Conservation (phyloP, 805 yeast genomes). For the Kodamaea leandrae region DNA sequence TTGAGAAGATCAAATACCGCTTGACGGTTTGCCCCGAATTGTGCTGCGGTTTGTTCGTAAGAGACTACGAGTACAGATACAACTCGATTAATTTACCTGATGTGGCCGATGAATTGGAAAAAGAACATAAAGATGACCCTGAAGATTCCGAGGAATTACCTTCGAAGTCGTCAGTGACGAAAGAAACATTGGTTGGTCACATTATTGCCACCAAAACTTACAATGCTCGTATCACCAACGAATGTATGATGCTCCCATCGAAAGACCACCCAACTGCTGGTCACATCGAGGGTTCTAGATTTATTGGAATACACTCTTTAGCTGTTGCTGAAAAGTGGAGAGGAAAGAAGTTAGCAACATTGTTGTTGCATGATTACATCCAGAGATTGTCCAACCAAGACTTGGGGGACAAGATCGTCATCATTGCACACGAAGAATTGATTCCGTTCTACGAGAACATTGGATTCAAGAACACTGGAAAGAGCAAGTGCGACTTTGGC, state of each 20-base stretch:
- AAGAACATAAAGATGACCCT: constrained; percentile 19
- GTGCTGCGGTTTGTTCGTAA: constrained; percentile 80
- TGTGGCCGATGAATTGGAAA: constrained; percentile 34
- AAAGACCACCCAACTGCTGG: constrained; percentile 42
- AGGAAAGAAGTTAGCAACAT: constrained; percentile 78
- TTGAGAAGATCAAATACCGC: constrained; percentile 64
- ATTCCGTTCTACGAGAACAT: constrained; percentile 76
- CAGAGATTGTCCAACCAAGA: constrained; percentile 87
- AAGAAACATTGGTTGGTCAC: constrained; percentile 75
- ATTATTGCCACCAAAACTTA: constrained; percentile 72
- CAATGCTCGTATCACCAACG: constrained; percentile 49
- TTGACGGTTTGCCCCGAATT: constrained; percentile 84
- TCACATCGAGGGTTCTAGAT: constrained; percentile 71
- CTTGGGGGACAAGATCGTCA: constrained; percentile 72
- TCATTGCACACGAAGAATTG: constrained; percentile 69
- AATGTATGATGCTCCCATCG: constrained; percentile 60
- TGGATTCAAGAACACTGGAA: constrained; percentile 74
- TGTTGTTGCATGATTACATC: constrained; percentile 81
- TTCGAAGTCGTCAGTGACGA: constrained; percentile 46
- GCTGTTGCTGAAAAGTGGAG: constrained; percentile 76
- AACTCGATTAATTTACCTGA: constrained; percentile 42
- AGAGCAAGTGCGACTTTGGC: constrained; percentile 56
- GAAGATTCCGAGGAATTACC: constrained; percentile 42
- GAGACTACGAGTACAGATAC: constrained; percentile 55
- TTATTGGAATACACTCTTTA: constrained; percentile 79